phyloP scores from a whole-genome alignment of 495 filamentous ascomycete species.

The Annulohypoxylon stygium region DNA sequence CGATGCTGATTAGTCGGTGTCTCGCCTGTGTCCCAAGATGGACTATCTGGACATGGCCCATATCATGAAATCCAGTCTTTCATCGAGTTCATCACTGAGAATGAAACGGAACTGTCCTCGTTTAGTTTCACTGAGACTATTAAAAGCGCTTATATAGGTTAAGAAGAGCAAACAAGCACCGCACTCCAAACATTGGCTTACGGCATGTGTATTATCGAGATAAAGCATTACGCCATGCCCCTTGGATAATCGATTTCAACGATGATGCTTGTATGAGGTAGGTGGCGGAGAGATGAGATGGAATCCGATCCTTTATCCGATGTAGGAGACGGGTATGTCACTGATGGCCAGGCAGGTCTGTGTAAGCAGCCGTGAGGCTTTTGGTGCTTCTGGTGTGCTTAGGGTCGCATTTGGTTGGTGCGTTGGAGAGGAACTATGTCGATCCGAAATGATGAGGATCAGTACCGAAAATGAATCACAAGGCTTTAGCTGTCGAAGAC shows the following conservation, averaged over 20 bases:
- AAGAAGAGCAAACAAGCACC: neutral
- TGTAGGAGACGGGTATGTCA: neutral
- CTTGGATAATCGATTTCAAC: constrained; percentile 8
- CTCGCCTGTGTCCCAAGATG: constrained; percentile 28
- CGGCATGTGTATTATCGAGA: constrained; percentile 24
- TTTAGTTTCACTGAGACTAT: constrained; percentile 14
- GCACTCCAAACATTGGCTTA: constrained; percentile 13
- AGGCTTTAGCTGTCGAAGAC: neutral
- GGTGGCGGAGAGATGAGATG: constrained; percentile 12
- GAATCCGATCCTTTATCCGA: constrained; percentile 18
- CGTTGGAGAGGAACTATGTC: constrained; percentile 39
- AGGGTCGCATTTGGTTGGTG: constrained; percentile 23
- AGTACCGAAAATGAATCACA: constrained; percentile 2
- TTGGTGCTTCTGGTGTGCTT: neutral
- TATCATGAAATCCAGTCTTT: constrained; percentile 19
- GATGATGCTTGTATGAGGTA: neutral
- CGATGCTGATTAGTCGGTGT: constrained; percentile 42
- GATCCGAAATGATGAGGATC: constrained; percentile 51
- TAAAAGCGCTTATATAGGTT: neutral
- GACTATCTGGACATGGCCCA: neutral
- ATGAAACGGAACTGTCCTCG: constrained; percentile 28
- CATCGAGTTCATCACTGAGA: neutral
- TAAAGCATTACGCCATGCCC: constrained; percentile 7
- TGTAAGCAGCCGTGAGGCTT: neutral
- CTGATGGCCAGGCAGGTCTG: constrained; percentile 10